These are phyloP conservation scores for Ceratonia siliqua DNA, from an alignment of 306 rosid genomes.

Conservation along the genomic window DNA sequence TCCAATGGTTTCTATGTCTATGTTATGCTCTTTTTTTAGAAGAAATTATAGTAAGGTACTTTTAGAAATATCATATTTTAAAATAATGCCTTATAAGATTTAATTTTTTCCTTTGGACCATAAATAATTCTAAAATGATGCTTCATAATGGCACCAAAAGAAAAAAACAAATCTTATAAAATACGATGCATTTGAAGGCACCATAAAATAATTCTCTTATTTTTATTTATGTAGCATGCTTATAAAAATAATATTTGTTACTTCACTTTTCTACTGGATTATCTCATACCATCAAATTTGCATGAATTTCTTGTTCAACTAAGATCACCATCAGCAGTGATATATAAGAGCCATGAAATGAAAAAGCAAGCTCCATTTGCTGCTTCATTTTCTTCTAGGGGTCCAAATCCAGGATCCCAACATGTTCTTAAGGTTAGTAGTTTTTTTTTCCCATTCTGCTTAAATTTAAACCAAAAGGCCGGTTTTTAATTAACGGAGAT, in stretches of 20 bases:
- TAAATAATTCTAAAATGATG: no score
- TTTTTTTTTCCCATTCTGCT: background rate
- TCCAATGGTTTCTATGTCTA: background rate
- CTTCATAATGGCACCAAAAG: no score
- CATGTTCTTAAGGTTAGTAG: slow-evolving; percentile 87
- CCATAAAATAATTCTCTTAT: no score
- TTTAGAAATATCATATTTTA: no score
- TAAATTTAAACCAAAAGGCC: slow-evolving; percentile 3
- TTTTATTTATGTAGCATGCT: no score
- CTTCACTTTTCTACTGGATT: background rate
- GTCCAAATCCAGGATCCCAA: slow-evolving; percentile 68
- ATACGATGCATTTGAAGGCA: no score
- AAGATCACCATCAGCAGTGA: slow-evolving; percentile 73
- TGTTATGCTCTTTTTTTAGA: no score
- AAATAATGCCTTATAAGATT: no score
- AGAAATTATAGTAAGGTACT: no score
- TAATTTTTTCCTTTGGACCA: no score
- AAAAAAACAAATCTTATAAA: no score
- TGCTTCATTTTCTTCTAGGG: slow-evolving; percentile 87
- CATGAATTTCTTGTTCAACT: slow-evolving; percentile 30
- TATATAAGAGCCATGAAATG: slow-evolving; percentile 52
- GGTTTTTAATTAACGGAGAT: background rate
- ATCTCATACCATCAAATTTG: slow-evolving; percentile 11
- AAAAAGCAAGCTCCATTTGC: slow-evolving; percentile 60
- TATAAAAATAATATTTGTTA: slow-evolving; percentile 1